Evolutionary conservation across 176 grass and related monocot genomes (phyloP), one percentile per base, ranked within the genome.

Genomic region (Chrysopogon serrulatus): DNA sequence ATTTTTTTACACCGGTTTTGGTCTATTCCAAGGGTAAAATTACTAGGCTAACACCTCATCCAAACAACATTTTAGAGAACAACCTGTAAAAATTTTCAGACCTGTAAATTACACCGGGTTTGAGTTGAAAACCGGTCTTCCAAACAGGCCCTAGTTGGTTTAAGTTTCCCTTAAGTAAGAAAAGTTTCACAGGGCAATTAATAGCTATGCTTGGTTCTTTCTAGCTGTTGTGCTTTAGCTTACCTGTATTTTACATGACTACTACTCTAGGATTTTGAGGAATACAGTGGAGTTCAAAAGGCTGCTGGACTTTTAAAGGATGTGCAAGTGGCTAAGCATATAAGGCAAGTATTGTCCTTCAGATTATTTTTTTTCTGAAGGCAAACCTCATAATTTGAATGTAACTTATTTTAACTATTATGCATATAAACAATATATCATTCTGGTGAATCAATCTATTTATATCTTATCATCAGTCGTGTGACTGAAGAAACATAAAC

Each of bases 231-330:
- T 31, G 72, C 31, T 18, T 76, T 19, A 31, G 36, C 40, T 69
- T 37, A 21, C 61, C 17, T 33, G 9, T 68, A 80, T 6, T 14
- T 56, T 40, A 19, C 82, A 23, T 84, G 59, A 44, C 12, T 83
- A 18, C 27, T 83, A 39, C 62, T 63, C 17, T 62, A 98, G 95
- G 90, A 95, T 79, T 98, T 98, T 16, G 88, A 90, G 26, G 95
- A 95, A 90, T 98, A 74, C 73, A 83, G 61, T 81, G 90, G 90
- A 65, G 70, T 95, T 80, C 92, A 98, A 76, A 98, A 92, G 80
- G 92, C 95, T 86, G 91, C 87, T 14, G 90, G 95, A 35, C 78
- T 95, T 85, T 88, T 98, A 73, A 98, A 98, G 88, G 92, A 98
- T 66, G 88, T 88, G 27, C 84, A 98, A 57, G 88, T 83, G 6